Evolutionary conservation across 2,329 filamentous ascomycete species (phyloP), one percentile per base, ranked within the genome.

Genomic region (Ophiocordyceps camponoti-rufipedis): DNA sequence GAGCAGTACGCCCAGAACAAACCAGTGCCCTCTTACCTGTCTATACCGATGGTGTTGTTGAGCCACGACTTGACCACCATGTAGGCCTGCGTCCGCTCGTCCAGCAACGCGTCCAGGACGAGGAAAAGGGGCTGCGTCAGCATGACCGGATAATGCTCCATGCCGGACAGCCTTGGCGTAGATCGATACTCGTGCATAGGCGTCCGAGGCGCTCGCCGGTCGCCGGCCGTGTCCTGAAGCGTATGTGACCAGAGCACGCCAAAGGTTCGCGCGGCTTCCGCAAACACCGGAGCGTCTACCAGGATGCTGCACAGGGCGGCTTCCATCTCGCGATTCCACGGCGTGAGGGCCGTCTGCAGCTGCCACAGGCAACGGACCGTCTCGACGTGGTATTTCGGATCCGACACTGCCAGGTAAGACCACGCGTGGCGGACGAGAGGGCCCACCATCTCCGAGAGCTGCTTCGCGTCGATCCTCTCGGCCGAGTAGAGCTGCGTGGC

Each of bases 301-400:
- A 94, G 79, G 2, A 88, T 63, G 28, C 74, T 71, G 23, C 78
- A 74, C 39, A 94, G 75, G 0, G 84, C 77, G 23, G 85, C 85
- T 60, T 94, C 88, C 5, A 94, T 80, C 42, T 87, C 76, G 44
- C 82, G 78, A 52, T 80, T 79, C 2, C 72, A 65, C 38, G 71
- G 65, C 1, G 80, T 75, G 12, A 94, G 72, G 1, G 78, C 73
- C 23, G 72, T 75, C 53, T 96, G 87, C 44, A 98, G 66, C 51
- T 86, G 78, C 85, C 91, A 94, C 38, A 98, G 66, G 52, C 79
- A 82, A 47, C 84, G 78, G 9, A 93, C 85, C 16, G 87, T 81
- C 64, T 98, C 93, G 31, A 98, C 88, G 56, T 96, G 91, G 52
- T 89, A 93, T 57, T 94, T 94, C 0, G 88, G 87, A 50, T 81